Evolutionary conservation across 345 rosid species (phyloP).

Genomic region (Hibiscus mutabilis): DNA sequence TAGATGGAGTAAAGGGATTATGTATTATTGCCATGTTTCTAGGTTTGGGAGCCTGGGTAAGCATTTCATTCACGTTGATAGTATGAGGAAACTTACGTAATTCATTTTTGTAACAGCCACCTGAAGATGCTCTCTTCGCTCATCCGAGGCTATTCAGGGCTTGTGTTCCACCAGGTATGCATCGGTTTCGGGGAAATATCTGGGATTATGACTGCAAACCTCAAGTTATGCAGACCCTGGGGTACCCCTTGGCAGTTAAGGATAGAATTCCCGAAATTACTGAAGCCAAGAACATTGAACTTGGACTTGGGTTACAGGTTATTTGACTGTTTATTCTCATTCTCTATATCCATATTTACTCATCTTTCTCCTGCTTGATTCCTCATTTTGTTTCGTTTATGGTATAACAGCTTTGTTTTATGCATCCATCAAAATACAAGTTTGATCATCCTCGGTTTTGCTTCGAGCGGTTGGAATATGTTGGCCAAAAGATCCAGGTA

Average conservation of each 20-base stretch:
- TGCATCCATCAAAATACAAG: conserved; percentile 95
- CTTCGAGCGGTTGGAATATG: conserved; percentile 72
- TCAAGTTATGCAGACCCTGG: conserved; percentile 61
- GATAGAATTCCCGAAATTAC: conserved; percentile 87
- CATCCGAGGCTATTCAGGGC: conserved; percentile 96
- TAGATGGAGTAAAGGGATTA: background rate
- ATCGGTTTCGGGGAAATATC: conserved; percentile 88
- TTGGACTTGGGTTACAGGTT: conserved; percentile 95
- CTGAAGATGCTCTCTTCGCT: conserved; percentile 87
- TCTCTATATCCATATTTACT: background rate
- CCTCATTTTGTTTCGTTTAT: conserved; percentile 7
- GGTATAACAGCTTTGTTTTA: conserved; percentile 69
- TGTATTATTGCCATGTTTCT: background rate
- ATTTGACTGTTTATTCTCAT: conserved; percentile 1
- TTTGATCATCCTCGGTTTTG: conserved; percentile 93
- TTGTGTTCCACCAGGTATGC: conserved; percentile 96
- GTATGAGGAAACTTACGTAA: background rate
- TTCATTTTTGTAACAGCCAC: conserved; percentile 48
- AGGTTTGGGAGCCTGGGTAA: background rate
- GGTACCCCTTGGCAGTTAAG: conserved; percentile 58
- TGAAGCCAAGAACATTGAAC: conserved; percentile 88
- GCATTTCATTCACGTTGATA: background rate
- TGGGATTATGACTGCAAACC: conserved; percentile 95
- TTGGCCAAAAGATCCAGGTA: conserved; percentile 97
- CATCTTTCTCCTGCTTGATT: background rate